phyloP scores from a whole-genome alignment of 495 filamentous ascomycete species.

The Penicillium silybi region DNA sequence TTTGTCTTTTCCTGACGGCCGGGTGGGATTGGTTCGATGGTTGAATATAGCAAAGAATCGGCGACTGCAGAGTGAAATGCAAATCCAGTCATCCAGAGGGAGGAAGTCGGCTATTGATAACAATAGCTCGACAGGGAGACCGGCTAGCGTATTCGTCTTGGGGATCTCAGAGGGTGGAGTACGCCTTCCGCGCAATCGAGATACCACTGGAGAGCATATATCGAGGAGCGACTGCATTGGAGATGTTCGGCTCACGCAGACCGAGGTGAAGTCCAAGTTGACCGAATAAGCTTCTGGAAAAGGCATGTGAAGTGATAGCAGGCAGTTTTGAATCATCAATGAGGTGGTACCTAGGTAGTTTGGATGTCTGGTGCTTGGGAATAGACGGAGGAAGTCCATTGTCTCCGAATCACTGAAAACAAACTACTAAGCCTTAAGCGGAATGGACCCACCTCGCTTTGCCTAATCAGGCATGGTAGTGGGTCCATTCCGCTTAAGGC shows the following conservation, averaged over 20 bases:
- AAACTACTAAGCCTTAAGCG: too few relatives aligned
- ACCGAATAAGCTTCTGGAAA: too few relatives aligned
- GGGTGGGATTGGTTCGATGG: neutral
- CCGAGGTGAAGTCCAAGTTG: neutral
- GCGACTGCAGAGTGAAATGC: slow-evolving; percentile 3
- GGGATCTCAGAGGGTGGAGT: neutral
- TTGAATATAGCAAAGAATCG: neutral
- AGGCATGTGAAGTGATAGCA: too few relatives aligned
- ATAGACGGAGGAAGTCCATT: too few relatives aligned
- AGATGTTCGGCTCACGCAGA: neutral
- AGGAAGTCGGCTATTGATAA: slow-evolving; percentile 7
- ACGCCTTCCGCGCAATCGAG: neutral
- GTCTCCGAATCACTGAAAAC: too few relatives aligned
- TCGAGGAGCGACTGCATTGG: neutral
- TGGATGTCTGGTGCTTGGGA: too few relatives aligned
- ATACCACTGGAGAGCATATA: neutral
- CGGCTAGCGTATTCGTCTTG: neutral
- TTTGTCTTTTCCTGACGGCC: neutral
- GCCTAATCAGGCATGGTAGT: too few relatives aligned
- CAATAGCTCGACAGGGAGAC: slow-evolving; percentile 1
- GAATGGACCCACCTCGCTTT: too few relatives aligned
- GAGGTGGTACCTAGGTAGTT: too few relatives aligned
- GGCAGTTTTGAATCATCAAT: too few relatives aligned
- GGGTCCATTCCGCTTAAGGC: too few relatives aligned
- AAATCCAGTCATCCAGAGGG: neutral